These are phyloP conservation scores for Picea abies DNA, from an alignment of 83 land plant species.

Conservation along the genomic window DNA sequence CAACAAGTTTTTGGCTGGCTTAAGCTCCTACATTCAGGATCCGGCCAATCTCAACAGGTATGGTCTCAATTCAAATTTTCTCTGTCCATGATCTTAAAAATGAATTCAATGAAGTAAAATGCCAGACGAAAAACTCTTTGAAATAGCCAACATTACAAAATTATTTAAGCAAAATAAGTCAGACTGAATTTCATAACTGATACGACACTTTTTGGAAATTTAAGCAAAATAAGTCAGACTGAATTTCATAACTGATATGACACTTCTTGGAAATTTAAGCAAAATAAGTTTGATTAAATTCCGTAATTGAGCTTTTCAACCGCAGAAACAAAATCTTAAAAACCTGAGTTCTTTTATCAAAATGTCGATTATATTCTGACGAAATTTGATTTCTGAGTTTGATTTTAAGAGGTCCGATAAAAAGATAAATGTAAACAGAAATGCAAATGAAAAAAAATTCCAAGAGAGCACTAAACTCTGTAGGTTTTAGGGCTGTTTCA, in stretches of 20 bases:
- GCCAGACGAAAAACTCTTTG: too few relatives aligned
- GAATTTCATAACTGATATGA: neutral
- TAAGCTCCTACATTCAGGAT: constrained; percentile 9
- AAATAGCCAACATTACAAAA: too few relatives aligned
- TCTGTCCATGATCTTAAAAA: neutral
- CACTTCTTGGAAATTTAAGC: neutral
- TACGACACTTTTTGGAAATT: neutral
- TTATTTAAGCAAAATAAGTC: neutral
- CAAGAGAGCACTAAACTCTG: too few relatives aligned
- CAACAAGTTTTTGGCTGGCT: constrained; percentile 11
- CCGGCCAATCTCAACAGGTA: constrained; percentile 13
- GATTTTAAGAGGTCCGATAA: too few relatives aligned
- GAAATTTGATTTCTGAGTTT: too few relatives aligned
- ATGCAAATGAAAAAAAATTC: too few relatives aligned
- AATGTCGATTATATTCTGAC: too few relatives aligned
- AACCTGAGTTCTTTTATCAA: too few relatives aligned
- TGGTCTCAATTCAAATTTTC: neutral
- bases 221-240: neutral
- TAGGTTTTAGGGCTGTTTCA: too few relatives aligned
- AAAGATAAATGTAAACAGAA: too few relatives aligned
- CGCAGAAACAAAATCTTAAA: too few relatives aligned
- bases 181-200: neutral
- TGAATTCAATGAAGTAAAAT: too few relatives aligned
- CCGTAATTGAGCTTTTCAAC: neutral
- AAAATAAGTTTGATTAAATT: neutral